A percentile compares a stretch with the other conserved stretches of the same genome.
Evolutionary conservation across 352 stramenopile genomes (phyloP).

Genomic region (Phytopythium helicoides): DNA sequence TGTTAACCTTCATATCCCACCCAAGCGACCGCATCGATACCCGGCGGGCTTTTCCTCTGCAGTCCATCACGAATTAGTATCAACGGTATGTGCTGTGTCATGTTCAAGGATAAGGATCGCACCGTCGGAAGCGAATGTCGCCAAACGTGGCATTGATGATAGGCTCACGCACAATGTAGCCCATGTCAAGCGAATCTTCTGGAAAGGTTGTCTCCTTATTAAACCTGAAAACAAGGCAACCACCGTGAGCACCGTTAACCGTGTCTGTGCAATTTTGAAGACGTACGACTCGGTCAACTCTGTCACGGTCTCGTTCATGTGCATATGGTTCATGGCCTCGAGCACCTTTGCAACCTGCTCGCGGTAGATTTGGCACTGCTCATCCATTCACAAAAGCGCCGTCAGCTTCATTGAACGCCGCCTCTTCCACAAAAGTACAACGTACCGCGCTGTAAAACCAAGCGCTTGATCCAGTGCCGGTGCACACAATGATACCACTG

Average conservation of each 20-base stretch:
- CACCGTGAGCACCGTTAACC: no score
- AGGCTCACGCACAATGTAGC: slow-evolving; percentile 81
- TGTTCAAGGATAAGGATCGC: not conserved
- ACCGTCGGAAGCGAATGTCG: slow-evolving; percentile 87
- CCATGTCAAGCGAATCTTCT: slow-evolving; percentile 84
- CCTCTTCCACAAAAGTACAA: not conserved
- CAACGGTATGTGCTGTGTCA: not conserved
- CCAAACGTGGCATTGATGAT: slow-evolving; percentile 91
- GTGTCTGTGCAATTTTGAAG: no score
- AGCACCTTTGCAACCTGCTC: slow-evolving; percentile 85
- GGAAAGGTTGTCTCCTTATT: slow-evolving; percentile 86
- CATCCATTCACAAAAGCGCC: slow-evolving; percentile 9
- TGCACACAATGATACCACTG: slow-evolving; percentile 87
- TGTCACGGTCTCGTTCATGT: slow-evolving; percentile 87
- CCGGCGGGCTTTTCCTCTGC: slow-evolving; percentile 71
- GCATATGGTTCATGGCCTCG: slow-evolving; percentile 80
- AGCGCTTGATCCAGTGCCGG: slow-evolving; percentile 82
- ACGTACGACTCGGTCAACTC: slow-evolving; percentile 82
- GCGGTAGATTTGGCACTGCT: slow-evolving; percentile 80
- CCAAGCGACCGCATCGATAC: slow-evolving; percentile 87
- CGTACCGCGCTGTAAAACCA: slow-evolving; percentile 87
- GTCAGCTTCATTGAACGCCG: not conserved
- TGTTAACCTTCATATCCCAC: slow-evolving; percentile 89
- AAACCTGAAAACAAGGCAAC: slow-evolving; percentile 67
- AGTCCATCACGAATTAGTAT: slow-evolving; percentile 1